Evolutionary conservation across 805 yeast genomes (phyloP).

Genomic region (Myxozyma geophila): DNA sequence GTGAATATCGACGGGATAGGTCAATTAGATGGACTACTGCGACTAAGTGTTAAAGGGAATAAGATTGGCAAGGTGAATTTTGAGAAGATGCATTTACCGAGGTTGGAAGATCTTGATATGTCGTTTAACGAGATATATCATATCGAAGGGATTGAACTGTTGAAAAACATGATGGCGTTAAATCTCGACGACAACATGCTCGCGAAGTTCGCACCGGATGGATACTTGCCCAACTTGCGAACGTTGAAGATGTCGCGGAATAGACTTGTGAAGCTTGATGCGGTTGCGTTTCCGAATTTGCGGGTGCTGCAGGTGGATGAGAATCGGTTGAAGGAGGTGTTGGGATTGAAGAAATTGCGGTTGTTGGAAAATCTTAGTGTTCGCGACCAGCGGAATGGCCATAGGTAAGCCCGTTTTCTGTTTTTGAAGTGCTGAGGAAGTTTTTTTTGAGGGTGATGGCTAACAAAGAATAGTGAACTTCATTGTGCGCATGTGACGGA

Average conservation of each 20-base stretch:
- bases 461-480: conserved; percentile 5
- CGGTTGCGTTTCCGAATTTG: conserved; percentile 35
- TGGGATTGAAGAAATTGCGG: conserved; percentile 46
- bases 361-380: conserved; percentile 50
- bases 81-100: conserved; percentile 33
- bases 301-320: conserved; percentile 37
- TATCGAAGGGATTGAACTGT: conserved; percentile 40
- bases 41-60: conserved; percentile 40
- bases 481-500: conserved; percentile 40
- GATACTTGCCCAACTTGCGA: conserved; percentile 47
- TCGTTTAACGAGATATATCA: conserved; percentile 37
- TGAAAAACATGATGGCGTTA: conserved; percentile 47
- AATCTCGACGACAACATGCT: conserved; percentile 43
- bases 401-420: conserved; percentile 2
- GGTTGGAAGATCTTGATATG: conserved; percentile 40
- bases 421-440: too few species aligned
- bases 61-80: conserved; percentile 38
- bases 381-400: conserved; percentile 32
- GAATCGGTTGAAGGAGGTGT: conserved; percentile 41
- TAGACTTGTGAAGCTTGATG: conserved; percentile 24
- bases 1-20: conserved; percentile 48
- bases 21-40: conserved; percentile 44
- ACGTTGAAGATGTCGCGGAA: conserved; percentile 52
- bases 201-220: conserved; percentile 19
- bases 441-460: not conserved